A percentile compares a stretch with the other conserved stretches of the same genome.
phyloP scores from a whole-genome alignment of 257 asterid species.

The Solanum chiquidenum region DNA sequence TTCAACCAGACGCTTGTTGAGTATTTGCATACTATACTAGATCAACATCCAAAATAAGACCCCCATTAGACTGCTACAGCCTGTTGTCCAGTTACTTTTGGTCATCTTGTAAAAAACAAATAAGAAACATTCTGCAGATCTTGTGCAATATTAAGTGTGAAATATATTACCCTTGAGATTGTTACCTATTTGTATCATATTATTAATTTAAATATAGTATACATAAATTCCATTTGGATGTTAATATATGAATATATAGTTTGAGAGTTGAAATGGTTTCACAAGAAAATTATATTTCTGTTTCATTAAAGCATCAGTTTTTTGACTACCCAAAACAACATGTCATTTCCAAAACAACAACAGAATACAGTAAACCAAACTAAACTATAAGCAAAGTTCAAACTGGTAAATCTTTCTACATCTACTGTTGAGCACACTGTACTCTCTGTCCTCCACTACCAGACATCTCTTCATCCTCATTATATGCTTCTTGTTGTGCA shows the following conservation, averaged over 20 bases:
- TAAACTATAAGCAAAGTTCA: not conserved
- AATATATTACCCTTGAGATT: rapidly evolving
- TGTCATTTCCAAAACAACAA: not conserved
- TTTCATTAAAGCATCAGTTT: not conserved
- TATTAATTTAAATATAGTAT: too few species aligned
- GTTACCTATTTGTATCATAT: not conserved
- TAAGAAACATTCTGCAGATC: not conserved
- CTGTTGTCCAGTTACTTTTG: too few species aligned
- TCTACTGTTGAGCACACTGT: constrained; percentile 74
- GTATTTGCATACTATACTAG: not conserved
- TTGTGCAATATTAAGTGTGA: not conserved
- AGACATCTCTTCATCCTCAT: constrained; percentile 61
- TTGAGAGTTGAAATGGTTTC: not conserved
- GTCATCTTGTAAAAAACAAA: not conserved
- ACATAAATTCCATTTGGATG: not conserved
- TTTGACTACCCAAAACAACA: not conserved
- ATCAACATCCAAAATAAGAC: not conserved
- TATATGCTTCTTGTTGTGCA: constrained; percentile 51
- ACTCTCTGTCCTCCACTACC: constrained; percentile 72
- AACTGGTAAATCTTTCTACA: not conserved
- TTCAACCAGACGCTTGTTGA: not conserved
- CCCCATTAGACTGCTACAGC: not conserved
- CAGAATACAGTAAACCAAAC: not conserved
- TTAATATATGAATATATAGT: not conserved
- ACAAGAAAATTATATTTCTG: not conserved